These are phyloP conservation scores for Clonostachys chloroleuca DNA, from an alignment of 2,329 filamentous ascomycete genomes.

Conservation along the genomic window DNA sequence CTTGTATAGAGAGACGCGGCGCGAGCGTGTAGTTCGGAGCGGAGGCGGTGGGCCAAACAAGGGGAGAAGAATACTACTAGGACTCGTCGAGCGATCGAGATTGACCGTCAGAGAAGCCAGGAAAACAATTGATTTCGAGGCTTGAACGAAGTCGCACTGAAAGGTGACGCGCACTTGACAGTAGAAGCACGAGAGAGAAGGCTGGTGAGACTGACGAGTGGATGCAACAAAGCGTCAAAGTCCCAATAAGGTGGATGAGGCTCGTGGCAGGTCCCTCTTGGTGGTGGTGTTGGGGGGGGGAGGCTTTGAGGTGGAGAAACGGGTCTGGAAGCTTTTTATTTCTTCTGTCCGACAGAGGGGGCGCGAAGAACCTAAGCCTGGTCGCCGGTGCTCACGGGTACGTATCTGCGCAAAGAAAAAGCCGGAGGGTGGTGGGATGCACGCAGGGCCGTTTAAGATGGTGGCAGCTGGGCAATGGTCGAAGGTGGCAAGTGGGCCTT, in stretches of 20 bases:
- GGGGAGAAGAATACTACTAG: background rate
- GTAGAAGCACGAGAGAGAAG: constrained; percentile 1
- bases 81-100: background rate
- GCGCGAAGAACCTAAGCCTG: no score
- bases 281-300: constrained; percentile 39
- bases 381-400: no score
- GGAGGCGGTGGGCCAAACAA: background rate
- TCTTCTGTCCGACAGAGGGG: constrained; percentile 13
- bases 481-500: constrained; percentile 6
- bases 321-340: constrained; percentile 37
- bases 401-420: background rate
- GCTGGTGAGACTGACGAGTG: constrained; percentile 3
- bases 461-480: background rate
- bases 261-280: constrained; percentile 30
- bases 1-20: constrained; percentile 14
- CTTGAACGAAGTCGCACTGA: background rate
- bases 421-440: background rate
- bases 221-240: constrained; percentile 15
- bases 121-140: background rate
- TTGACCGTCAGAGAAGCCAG: background rate
- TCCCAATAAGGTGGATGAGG: constrained; percentile 31
- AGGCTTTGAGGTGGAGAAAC: constrained; percentile 41
- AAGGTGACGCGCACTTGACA: background rate
- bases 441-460: background rate
- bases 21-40: constrained; percentile 2